Evolutionary conservation across 768 basidiomycete genomes (phyloP).

Genomic region (Serpula lacrymans): DNA sequence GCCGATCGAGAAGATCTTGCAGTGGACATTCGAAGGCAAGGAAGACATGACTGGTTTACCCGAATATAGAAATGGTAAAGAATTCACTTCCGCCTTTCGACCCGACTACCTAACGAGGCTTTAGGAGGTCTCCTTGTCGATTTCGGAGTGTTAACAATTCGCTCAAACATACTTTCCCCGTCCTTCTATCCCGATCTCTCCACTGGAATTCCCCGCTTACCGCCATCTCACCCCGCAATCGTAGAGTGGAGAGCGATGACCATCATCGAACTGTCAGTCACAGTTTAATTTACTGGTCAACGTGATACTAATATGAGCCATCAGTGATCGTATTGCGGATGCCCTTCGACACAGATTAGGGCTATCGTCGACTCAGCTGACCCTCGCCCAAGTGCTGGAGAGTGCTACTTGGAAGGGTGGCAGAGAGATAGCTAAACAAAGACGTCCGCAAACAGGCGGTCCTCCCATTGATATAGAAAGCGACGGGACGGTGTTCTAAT

Average conservation of each 20-base stretch:
- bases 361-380: constrained; percentile 50
- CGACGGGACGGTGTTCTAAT: constrained; percentile 77
- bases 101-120: background rate
- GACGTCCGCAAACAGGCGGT: constrained; percentile 69
- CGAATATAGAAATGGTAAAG: constrained; percentile 89
- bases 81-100: constrained; percentile 1
- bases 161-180: constrained; percentile 45
- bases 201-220: constrained; percentile 54
- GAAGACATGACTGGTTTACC: constrained; percentile 91
- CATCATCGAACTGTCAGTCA: constrained; percentile 80
- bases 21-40: constrained; percentile 79
- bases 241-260: constrained; percentile 98
- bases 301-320: constrained; percentile 3
- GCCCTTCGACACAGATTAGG: constrained; percentile 60
- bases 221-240: constrained; percentile 82
- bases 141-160: constrained; percentile 72
- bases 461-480: constrained; percentile 86
- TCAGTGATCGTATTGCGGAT: constrained; percentile 76
- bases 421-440: constrained; percentile 82
- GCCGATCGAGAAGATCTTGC: constrained; percentile 70
- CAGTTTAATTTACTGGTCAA: constrained; percentile 2
- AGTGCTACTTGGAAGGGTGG: constrained; percentile 98
- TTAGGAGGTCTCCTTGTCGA: constrained; percentile 87
- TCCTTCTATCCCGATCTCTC: constrained; percentile 38
- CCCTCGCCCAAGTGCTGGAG: constrained; percentile 87